These are phyloP conservation scores for Lachnellula willkommii DNA, from an alignment of 2,329 filamentous ascomycete genomes.

Conservation along the genomic window DNA sequence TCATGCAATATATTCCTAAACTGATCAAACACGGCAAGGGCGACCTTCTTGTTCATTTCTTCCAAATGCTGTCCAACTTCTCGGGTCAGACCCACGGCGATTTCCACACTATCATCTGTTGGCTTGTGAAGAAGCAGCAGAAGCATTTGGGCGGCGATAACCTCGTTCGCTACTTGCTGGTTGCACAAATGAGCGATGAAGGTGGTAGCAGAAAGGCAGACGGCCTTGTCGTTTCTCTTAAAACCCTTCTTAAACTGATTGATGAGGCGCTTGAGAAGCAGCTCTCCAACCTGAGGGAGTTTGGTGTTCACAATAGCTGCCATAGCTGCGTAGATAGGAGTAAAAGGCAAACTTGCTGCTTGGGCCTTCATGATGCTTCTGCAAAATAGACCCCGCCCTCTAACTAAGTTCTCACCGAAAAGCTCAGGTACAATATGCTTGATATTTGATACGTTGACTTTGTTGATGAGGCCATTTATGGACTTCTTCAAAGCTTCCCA, in stretches of 20 bases:
- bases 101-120: slow-evolving; percentile 95
- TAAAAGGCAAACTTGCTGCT: slow-evolving; percentile 90
- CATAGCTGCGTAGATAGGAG: slow-evolving; percentile 93
- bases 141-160: slow-evolving; percentile 86
- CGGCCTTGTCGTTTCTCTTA: slow-evolving; percentile 93
- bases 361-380: slow-evolving; percentile 98
- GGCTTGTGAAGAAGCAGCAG: slow-evolving; percentile 90
- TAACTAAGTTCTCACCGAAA: slow-evolving; percentile 88
- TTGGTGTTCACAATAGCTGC: slow-evolving; percentile 97
- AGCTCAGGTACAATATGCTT: slow-evolving; percentile 95
- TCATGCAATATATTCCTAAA: slow-evolving; percentile 94
- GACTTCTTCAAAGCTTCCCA: slow-evolving; percentile 99
- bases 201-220: slow-evolving; percentile 86
- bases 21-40: slow-evolving; percentile 88
- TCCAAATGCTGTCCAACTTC: slow-evolving; percentile 93
- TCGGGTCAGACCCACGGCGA: slow-evolving; percentile 86
- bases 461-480: slow-evolving; percentile 98
- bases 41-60: slow-evolving; percentile 87
- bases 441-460: slow-evolving; percentile 97
- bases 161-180: slow-evolving; percentile 91
- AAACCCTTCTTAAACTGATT: slow-evolving; percentile 94
- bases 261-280: slow-evolving; percentile 78
- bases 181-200: slow-evolving; percentile 96
- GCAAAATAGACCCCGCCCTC: slow-evolving; percentile 88
- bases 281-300: slow-evolving; percentile 86